Conservation (phyloP, 169 alveolate species). For the Pseudocohnilembus persalinus region DNA sequence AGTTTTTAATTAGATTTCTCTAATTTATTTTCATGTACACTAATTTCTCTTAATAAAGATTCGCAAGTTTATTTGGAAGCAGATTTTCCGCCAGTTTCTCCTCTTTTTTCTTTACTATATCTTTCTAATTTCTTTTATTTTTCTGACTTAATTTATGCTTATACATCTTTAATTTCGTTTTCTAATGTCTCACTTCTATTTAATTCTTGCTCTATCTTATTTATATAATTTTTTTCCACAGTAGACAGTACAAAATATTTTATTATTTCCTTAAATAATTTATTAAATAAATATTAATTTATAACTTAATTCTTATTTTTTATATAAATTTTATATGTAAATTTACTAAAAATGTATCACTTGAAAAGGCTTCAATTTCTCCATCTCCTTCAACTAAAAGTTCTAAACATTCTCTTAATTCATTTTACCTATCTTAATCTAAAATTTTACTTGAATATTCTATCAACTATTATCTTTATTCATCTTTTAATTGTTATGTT, state of each 20-base stretch:
- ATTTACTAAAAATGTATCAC: conserved; percentile 19
- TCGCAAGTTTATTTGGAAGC: conserved; percentile 29
- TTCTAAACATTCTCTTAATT: conserved; percentile 8
- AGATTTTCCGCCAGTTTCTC: conserved; percentile 1
- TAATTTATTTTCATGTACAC: conserved; percentile 46
- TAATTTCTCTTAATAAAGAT: conserved; percentile 34
- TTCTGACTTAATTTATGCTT: conserved; percentile 28
- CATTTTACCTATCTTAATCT: conserved; percentile 30
- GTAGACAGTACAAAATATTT: conserved; percentile 30
- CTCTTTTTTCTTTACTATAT: conserved; percentile 39
- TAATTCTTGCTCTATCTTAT: conserved; percentile 26
- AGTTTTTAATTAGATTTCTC: conserved; percentile 46
- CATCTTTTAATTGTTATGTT: not conserved
- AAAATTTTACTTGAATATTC: conserved; percentile 11
- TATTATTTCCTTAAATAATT: conserved; percentile 7
- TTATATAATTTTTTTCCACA: conserved; percentile 24
- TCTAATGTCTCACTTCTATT: conserved; percentile 25
- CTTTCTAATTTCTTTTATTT: conserved; percentile 33
- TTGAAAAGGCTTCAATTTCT: too few species aligned
- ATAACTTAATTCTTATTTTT: not conserved
- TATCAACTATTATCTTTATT: conserved; percentile 3
- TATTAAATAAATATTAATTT: not conserved
- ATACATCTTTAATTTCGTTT: conserved; percentile 40
- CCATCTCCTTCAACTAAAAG: conserved; percentile 7
- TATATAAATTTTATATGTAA: not conserved